These are phyloP conservation scores for Leptodermis oblonga DNA, from an alignment of 257 asterid genomes.

Conservation along the genomic window DNA sequence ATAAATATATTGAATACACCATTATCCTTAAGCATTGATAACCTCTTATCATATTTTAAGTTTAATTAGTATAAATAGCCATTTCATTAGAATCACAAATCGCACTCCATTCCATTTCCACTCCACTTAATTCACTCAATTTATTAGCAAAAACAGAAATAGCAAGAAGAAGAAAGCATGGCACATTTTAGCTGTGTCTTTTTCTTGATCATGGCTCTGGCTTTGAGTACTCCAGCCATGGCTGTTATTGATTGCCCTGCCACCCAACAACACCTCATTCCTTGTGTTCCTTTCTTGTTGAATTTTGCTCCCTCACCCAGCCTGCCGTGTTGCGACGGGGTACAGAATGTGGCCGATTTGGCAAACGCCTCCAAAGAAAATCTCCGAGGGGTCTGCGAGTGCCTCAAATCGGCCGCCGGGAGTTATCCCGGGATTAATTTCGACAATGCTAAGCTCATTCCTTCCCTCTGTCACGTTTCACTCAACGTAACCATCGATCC, in stretches of 20 bases:
- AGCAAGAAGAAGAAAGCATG: conserved; percentile 2
- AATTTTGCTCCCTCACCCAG: neutral
- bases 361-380: conserved; percentile 5
- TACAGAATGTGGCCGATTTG: neutral
- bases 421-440: neutral
- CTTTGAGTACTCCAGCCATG: neutral
- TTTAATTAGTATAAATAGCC: neutral
- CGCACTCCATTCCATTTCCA: neutral
- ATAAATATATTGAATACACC: too few relatives aligned
- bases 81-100: too few relatives aligned
- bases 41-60: too few relatives aligned
- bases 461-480: conserved; percentile 2
- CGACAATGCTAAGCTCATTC: neutral
- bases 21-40: too few relatives aligned
- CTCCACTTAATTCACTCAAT: too few relatives aligned
- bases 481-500: conserved; percentile 13
- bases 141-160: neutral
- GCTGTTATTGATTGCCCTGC: neutral
- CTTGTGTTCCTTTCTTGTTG: neutral
- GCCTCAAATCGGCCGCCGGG: neutral
- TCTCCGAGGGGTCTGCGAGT: neutral
- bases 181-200: neutral
- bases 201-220: neutral
- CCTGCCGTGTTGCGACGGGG: neutral
- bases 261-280: neutral